Base-by-base conservation (phyloP, 192 early-diverging fungal genomes). In the Spinellus fusiger region DNA sequence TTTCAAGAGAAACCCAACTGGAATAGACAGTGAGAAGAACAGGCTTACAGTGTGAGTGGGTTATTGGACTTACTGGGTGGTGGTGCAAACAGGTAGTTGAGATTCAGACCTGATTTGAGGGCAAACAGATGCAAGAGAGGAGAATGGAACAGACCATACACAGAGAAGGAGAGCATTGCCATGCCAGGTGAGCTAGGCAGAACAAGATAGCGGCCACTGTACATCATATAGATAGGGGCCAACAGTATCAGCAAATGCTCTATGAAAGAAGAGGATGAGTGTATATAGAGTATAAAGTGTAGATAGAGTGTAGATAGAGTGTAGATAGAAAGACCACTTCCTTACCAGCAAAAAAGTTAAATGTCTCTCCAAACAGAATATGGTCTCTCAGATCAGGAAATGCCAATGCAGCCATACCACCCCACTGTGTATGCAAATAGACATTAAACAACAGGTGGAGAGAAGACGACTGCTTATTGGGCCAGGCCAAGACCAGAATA, bases 381-480 rank as follows among this genome's bases (percentile, higher is more conserved):
- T 77, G 73, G 38, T 80, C 78, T 44, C 79, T 63, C 26, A 82
- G 47, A 65, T 82, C 80, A 18, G 80, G 80, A 32, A 73, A 71
- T 26, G 74, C 35, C 54, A 80, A 61, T 0, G 80, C 78, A 53
- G 72, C 64, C 49, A 81, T 71, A 34, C 67, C 75, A 22, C 80
- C 78, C 80, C 80, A 83, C 57, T 77, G 70, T 26, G 77, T 83
- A 37, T 80, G 76, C n/a, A 83, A 68, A 53, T 83, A 83, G 49
- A 83, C 66, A 35, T 83, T 83, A 49, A 83, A 64, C n/a, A 76
- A 49, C 27, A 81, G 20, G 35, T 79, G 67, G 3, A 53, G 53
- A 22, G 63, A 33, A 9, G 69, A 48, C 22, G 74, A 73, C 22
- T 64, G 64, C 59, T 74, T 81, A 28, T 64, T 20, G 38, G 72